Percentiles rank a stretch among this genome's conserved stretches.
Evolutionary conservation across 1,284 basidiomycete species (phyloP).

Genomic region (Nidula niveotomentosa): DNA sequence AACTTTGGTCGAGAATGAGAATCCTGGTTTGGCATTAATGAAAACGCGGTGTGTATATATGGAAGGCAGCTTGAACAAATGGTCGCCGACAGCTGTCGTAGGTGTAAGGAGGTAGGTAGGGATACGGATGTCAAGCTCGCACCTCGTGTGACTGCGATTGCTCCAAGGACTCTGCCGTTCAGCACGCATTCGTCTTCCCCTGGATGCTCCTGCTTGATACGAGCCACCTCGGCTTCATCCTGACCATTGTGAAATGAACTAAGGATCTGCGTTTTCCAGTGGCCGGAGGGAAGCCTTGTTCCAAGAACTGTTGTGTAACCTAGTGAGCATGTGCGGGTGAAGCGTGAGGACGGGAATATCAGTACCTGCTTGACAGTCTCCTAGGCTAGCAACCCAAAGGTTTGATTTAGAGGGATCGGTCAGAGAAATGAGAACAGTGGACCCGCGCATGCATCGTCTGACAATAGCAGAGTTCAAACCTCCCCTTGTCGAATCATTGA

Average conservation of each 20-base stretch:
- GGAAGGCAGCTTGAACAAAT: conserved; percentile 60
- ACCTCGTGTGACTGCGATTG: conserved; percentile 68
- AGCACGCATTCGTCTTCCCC: conserved; percentile 48
- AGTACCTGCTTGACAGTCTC: conserved; percentile 63
- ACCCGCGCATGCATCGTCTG: conserved; percentile 56
- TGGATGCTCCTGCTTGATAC: conserved; percentile 52
- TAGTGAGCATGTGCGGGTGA: too few relatives aligned
- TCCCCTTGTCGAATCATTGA: conserved; percentile 40
- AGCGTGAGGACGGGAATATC: too few relatives aligned
- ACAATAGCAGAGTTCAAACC: conserved; percentile 26
- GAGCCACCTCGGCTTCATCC: conserved; percentile 44
- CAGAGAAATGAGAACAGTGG: conserved; percentile 59
- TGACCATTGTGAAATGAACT: conserved; percentile 59
- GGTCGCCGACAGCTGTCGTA: conserved; percentile 58
- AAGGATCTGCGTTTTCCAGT: conserved; percentile 37
- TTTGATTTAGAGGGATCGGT: conserved; percentile 49
- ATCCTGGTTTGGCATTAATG: conserved; percentile 44
- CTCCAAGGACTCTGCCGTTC: conserved; percentile 59
- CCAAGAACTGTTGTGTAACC: conserved; percentile 40
- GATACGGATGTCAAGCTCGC: conserved; percentile 2
- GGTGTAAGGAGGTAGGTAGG: not conserved
- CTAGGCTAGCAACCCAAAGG: conserved; percentile 68
- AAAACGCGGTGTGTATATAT: conserved; percentile 57
- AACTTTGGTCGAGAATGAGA: conserved; percentile 35
- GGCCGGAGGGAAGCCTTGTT: conserved; percentile 26